Conservation (phyloP, 2,329 filamentous ascomycete species). For the Penicillium sp. region DNA sequence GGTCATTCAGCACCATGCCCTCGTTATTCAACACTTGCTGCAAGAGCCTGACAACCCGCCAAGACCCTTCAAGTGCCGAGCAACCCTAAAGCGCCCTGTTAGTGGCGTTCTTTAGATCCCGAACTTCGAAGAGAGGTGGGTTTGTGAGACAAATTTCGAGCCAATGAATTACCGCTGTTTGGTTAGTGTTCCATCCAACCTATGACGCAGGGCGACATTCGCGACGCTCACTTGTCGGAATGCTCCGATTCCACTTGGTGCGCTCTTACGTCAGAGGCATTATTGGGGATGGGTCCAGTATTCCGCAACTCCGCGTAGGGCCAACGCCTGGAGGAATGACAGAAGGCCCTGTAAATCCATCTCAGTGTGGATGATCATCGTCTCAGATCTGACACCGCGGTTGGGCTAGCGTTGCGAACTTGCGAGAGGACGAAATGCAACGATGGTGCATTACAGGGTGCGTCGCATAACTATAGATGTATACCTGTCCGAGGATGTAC, state of each 20-base stretch:
- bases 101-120: not conserved
- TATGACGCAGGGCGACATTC: conserved; percentile 18
- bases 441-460: not conserved
- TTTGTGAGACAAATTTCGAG: not conserved
- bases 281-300: not conserved
- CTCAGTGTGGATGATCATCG: conserved; percentile 8
- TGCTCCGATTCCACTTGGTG: conserved; percentile 15
- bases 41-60: not conserved
- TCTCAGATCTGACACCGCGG: conserved; percentile 18
- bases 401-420: not conserved
- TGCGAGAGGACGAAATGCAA: not conserved
- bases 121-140: not conserved
- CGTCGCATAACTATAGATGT: not conserved
- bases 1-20: not conserved
- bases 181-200: not conserved
- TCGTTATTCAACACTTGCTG: too few species aligned
- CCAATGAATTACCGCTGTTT: conserved; percentile 9
- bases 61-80: not conserved
- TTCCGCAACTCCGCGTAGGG: not conserved
- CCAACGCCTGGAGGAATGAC: conserved; percentile 10
- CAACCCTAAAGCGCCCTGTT: not conserved
- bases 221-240: conserved; percentile 12
- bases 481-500: too few species aligned
- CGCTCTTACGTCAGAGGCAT: conserved; percentile 16
- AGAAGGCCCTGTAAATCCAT: not conserved